Conservation (phyloP, 306 rosid species). For the Parietaria judaica region DNA sequence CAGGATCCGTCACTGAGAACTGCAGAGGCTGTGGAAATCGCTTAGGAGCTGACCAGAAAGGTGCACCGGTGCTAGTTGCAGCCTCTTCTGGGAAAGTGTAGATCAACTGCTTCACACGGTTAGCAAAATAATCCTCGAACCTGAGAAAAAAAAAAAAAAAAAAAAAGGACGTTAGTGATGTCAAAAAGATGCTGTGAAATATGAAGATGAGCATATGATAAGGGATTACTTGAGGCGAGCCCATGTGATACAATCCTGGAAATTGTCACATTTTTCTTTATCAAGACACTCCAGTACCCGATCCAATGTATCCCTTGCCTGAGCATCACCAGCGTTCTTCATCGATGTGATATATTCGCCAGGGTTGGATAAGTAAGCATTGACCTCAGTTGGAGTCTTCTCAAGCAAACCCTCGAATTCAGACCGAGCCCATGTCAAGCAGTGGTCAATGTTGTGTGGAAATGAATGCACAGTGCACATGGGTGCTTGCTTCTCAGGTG, state of each 20-base stretch:
- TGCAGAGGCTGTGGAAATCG: slow-evolving; percentile 79
- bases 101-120: slow-evolving; percentile 83
- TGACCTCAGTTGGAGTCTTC: slow-evolving; percentile 95
- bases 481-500: slow-evolving; percentile 98
- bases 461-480: slow-evolving; percentile 99
- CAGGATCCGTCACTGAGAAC: slow-evolving; percentile 64
- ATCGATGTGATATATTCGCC: slow-evolving; percentile 56
- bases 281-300: slow-evolving; percentile 89
- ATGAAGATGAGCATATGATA: neutral
- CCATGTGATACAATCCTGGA: slow-evolving; percentile 86
- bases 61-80: slow-evolving; percentile 82
- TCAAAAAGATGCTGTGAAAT: neutral
- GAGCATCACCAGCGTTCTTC: slow-evolving; percentile 95
- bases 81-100: slow-evolving; percentile 98
- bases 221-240: slow-evolving; percentile 71
- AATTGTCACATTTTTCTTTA: slow-evolving; percentile 66
- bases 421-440: slow-evolving; percentile 99
- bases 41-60: slow-evolving; percentile 99
- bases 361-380: slow-evolving; percentile 72
- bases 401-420: slow-evolving; percentile 97
- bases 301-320: slow-evolving; percentile 92
- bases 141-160: slow-evolving; percentile 31
- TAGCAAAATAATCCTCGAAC: slow-evolving; percentile 87
- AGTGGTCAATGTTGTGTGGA: slow-evolving; percentile 95
- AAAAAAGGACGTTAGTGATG: neutral